phyloP scores from a whole-genome alignment of 176 grass and related monocot genomes.

The Aechmea fasciata region DNA sequence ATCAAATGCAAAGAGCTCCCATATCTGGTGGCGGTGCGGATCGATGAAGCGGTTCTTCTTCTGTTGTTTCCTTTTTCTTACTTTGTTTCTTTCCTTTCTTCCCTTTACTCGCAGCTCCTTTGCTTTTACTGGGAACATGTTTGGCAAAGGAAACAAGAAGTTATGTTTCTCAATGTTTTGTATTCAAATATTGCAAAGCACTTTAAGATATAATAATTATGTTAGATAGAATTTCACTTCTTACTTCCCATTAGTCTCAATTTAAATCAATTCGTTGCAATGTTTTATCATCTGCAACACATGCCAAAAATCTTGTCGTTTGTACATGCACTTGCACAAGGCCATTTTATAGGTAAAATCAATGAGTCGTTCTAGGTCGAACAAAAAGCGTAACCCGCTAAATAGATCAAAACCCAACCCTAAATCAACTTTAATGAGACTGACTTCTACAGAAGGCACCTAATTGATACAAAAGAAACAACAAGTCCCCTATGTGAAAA shows the following conservation, averaged over 20 bases:
- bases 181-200: background rate
- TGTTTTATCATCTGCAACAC: too few relatives aligned
- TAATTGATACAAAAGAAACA: background rate
- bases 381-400: too few relatives aligned
- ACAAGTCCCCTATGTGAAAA: background rate
- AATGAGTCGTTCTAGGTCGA: too few relatives aligned
- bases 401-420: too few relatives aligned
- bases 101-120: constrained; percentile 30
- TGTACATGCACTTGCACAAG: too few relatives aligned
- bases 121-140: constrained; percentile 15
- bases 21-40: constrained; percentile 26
- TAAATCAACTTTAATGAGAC: too few relatives aligned
- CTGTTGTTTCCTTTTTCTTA: constrained; percentile 29
- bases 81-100: constrained; percentile 41
- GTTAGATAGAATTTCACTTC: too few relatives aligned
- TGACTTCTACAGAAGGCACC: too few relatives aligned
- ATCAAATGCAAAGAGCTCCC: constrained; percentile 69
- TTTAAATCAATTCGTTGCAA: too few relatives aligned
- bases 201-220: background rate
- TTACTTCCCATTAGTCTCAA: too few relatives aligned
- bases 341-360: too few relatives aligned
- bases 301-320: too few relatives aligned
- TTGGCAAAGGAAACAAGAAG: background rate
- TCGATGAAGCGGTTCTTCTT: constrained; percentile 5
- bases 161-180: background rate